These are phyloP conservation scores for Daldinia vernicosa DNA, from an alignment of 495 filamentous ascomycete species.

Conservation along the genomic window DNA sequence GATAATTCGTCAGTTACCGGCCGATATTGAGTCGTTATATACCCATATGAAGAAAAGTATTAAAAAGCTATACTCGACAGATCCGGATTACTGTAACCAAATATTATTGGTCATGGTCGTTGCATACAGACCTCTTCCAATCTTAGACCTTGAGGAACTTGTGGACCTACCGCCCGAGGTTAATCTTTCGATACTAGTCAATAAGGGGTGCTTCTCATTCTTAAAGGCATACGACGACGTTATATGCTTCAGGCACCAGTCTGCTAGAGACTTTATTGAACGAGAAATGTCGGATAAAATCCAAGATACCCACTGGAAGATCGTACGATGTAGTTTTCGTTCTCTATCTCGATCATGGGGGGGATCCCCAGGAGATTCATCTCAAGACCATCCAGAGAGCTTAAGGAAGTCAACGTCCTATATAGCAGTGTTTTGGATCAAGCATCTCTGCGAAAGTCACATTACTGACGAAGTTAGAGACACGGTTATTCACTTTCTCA, in stretches of 20 bases:
- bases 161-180: not conserved
- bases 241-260: not conserved
- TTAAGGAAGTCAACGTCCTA: not conserved
- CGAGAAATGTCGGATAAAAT: too few relatives aligned
- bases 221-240: not conserved
- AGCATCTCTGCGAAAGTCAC: not conserved
- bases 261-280: not conserved
- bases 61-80: not conserved
- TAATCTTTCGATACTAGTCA: not conserved
- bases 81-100: not conserved
- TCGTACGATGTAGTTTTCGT: too few relatives aligned
- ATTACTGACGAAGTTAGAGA: too few relatives aligned
- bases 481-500: not conserved
- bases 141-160: not conserved
- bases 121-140: not conserved
- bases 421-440: not conserved
- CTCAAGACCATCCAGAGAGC: too few relatives aligned
- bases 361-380: too few relatives aligned
- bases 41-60: not conserved
- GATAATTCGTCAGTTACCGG: not conserved
- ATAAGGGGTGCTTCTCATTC: not conserved
- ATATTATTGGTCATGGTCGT: not conserved
- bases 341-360: too few relatives aligned
- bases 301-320: too few relatives aligned
- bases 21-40: not conserved